phyloP scores from a whole-genome alignment of 2,329 filamentous ascomycete species.

The Hypoxylon sp. region DNA sequence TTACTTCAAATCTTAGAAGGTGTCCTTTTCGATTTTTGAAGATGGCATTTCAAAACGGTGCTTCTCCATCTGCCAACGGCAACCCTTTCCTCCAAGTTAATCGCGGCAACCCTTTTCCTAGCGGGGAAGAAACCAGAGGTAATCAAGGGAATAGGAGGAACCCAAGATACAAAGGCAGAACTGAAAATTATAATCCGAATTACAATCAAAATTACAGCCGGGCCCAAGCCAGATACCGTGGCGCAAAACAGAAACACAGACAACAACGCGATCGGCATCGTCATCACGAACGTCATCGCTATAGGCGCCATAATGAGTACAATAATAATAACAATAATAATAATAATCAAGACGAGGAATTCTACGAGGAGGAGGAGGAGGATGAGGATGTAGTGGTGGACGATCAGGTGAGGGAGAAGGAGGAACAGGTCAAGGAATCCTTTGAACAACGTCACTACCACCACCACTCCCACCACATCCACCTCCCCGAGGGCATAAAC shows the following conservation, averaged over 20 bases:
- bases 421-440: no score
- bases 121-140: background rate
- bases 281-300: background rate
- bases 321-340: background rate
- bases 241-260: background rate
- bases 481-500: background rate
- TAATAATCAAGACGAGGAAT: background rate
- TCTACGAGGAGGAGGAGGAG: background rate
- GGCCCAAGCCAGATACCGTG: background rate
- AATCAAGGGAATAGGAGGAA: background rate
- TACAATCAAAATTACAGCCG: background rate
- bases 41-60: background rate
- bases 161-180: background rate
- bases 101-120: background rate
- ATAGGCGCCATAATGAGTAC: background rate
- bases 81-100: background rate
- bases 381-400: no score
- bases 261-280: background rate
- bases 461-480: background rate
- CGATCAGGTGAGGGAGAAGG: no score
- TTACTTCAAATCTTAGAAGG: background rate
- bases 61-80: background rate
- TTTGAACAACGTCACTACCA: background rate
- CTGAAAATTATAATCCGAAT: background rate
- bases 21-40: background rate